Evolutionary conservation across 148 eudicot genomes (phyloP), one percentile per base, ranked within the genome.

Genomic region (Diospyros kaki): DNA sequence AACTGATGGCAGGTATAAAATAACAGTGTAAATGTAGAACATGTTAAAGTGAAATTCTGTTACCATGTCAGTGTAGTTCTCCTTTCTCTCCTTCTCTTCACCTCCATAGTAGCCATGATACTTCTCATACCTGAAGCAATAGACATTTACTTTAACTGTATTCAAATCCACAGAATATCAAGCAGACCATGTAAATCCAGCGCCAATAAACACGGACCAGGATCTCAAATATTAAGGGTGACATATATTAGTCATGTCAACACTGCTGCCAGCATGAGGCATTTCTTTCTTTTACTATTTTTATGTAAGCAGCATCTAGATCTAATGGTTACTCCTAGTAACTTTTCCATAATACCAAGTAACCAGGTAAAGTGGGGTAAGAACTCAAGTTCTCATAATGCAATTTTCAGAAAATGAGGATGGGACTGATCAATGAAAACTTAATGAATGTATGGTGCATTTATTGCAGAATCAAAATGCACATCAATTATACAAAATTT

Each of bases 31-130:
- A 28, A 15, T 77, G 64, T 44, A 60, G 52, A 17, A 7, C 12
- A 67, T 61, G 12, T 7, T 50, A 45, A 53, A 60, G 52, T 5
- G 55, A 13, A 78, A 67, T 39, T 44, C 44, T n/a, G 60, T 81
- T 87, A 95, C 99, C 99, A 95, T 95, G 82, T 95, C 97, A 9
- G 93, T 87, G 88, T 93, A 95, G 85, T 92, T 92, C 12, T 86
- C 80, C 79, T 92, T 95, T 75, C 99, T 86, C 44, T 85, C 91
- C 81, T 84, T 89, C 78, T 89, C 88, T 60, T 89, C 89, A 64
- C 97, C 99, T 73, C 97, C 99, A 75, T 84, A 87, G 73, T 73
- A 84, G 9, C 77, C 87, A 81, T 95, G 99, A 76, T 95, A 92
- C 83, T 95, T 92, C 84, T 92, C 97, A 56, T 95, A 95, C 90